Evolutionary conservation across 169 alveolate genomes (phyloP), one percentile per base, ranked within the genome.

Genomic region (Eimeria nieschulzi): DNA sequence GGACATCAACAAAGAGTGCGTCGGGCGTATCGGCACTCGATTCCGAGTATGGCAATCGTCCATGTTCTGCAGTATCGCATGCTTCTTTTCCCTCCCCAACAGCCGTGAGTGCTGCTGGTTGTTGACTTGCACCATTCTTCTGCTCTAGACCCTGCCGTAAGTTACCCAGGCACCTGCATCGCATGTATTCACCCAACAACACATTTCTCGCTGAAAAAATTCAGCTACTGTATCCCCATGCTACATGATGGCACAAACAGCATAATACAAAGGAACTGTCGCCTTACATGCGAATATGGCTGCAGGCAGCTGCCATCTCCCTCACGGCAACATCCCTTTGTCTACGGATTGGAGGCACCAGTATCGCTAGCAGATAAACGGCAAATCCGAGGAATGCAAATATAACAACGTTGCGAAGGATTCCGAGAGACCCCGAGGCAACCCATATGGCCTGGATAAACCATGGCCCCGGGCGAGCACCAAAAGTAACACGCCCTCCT

Each of bases 271-370:
- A 7, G 55, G 19, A 19, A 17, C 5, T 53, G 17, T 54, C 9
- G 78, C 6, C 92, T 55, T 53, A 87, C 92, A 39, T 25, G 92
- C 83, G 72, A 78, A 87, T 87, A 79, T 21, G 66, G 92, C 56
- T 39, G 68, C 86, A 71, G 53, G 86, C 83, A 66, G 59, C 61
- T 26, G 92, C 85, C 85, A 87, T 71, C 12, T 87, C 86, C 21
- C 92, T 54, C 25, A 76, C 56, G 2, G 61, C 92, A 64, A 87
- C 92, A 53, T 87, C 92, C 15, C 92, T 76, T 21, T 87, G 92
- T 33, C 92, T 64, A 55, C 83, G 83, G 21, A 87, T 46, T 8
- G 92, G 92, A 26, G 92, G 92, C 0, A 73, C 73, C 54, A 87
- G 17, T 86, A 87, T 87, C n/a, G 75, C 92, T 21, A 87, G 71